phyloP scores from a whole-genome alignment of 2,329 filamentous ascomycete genomes.

The Nothomitra cinnamomea region DNA sequence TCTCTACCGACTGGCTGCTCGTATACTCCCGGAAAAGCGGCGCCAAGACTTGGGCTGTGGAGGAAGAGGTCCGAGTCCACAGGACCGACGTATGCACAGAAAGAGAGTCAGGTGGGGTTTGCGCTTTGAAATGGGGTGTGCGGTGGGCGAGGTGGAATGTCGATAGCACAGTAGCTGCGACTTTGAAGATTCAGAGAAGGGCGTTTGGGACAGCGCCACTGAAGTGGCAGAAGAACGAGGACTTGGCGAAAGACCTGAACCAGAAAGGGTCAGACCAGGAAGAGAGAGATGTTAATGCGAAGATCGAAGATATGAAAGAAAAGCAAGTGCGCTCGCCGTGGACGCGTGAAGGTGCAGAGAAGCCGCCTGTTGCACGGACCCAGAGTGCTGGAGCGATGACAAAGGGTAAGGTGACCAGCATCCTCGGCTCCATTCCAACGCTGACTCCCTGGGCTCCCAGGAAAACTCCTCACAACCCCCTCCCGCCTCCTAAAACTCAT shows the following conservation, averaged over 20 bases:
- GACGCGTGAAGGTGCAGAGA: constrained; percentile 44
- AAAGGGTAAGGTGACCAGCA: constrained; percentile 32
- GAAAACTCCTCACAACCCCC: constrained; percentile 65
- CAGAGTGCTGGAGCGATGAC: constrained; percentile 42
- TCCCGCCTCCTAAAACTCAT: constrained; percentile 67
- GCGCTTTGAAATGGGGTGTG: too few species aligned
- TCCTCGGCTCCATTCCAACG: neutral
- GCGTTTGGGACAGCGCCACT: too few species aligned
- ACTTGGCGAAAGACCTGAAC: neutral
- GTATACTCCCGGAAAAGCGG: too few species aligned
- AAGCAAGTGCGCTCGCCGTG: constrained; percentile 46
- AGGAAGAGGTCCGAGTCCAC: too few species aligned
- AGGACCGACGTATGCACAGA: too few species aligned
- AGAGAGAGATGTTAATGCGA: neutral
- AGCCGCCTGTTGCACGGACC: constrained; percentile 35
- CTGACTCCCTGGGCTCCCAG: constrained; percentile 22
- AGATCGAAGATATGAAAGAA: constrained; percentile 26
- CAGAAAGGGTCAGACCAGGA: neutral
- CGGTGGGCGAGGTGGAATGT: too few species aligned
- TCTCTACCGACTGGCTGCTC: too few species aligned
- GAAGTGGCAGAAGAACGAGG: too few species aligned
- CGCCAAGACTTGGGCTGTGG: too few species aligned
- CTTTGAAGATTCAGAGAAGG: too few species aligned
- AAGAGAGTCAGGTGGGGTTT: too few species aligned
- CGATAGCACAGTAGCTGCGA: too few species aligned